Conservation (phyloP, 2,329 filamentous ascomycete species). For the Thelonectria rubi region DNA sequence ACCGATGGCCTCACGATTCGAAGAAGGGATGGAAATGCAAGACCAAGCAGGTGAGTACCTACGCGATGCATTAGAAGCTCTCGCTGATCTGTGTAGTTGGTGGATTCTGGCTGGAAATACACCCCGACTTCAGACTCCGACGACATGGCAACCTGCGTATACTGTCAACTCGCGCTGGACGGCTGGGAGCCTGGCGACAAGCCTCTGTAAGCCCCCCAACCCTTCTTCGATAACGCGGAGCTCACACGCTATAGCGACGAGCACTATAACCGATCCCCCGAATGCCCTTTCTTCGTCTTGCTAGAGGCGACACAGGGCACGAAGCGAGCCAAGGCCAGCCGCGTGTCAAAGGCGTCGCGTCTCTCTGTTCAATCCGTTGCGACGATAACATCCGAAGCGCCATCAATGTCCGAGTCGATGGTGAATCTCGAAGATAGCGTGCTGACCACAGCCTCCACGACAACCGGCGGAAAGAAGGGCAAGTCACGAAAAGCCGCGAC, state of each 20-base stretch:
- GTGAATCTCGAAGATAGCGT: conserved; percentile 66
- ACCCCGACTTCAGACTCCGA: conserved; percentile 84
- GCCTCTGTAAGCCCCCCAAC: conserved; percentile 70
- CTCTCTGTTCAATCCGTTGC: conserved; percentile 66
- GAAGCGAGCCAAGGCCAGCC: conserved; percentile 66
- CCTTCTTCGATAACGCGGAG: conserved; percentile 35
- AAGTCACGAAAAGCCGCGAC: conserved; percentile 61
- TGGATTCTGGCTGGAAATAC: conserved; percentile 93
- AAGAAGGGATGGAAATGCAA: conserved; percentile 93
- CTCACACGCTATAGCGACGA: conserved; percentile 70
- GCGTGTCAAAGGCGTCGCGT: conserved; percentile 75
- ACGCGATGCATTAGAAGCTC: background rate
- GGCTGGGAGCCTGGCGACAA: conserved; percentile 95
- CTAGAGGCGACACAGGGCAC: conserved; percentile 62
- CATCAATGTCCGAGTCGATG: conserved; percentile 58
- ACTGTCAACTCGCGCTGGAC: conserved; percentile 89
- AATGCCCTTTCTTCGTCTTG: conserved; percentile 85
- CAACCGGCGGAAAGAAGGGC: conserved; percentile 65
- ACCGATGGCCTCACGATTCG: conserved; percentile 86
- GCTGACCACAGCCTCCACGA: conserved; percentile 68
- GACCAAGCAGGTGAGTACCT: conserved; percentile 74
- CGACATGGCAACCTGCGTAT: conserved; percentile 90
- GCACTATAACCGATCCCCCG: conserved; percentile 79
- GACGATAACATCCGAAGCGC: conserved; percentile 59
- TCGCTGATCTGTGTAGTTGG: conserved; percentile 65